A percentile compares a stretch with the other conserved stretches of the same genome.
Evolutionary conservation across 179 eudicot species (phyloP).

Genomic region (Silene vulgaris): DNA sequence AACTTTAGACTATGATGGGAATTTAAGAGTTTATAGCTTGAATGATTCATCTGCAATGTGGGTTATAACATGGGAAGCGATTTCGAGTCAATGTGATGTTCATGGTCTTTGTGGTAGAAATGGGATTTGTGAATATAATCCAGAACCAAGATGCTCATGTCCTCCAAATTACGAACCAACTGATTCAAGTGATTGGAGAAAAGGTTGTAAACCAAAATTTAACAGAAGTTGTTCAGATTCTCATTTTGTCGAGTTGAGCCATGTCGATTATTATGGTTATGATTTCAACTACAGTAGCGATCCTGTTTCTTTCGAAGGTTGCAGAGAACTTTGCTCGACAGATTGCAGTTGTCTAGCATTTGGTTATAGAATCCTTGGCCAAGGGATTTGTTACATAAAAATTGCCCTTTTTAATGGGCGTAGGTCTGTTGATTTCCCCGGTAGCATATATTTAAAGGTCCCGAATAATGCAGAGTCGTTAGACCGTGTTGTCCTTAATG

Average conservation of each 20-base stretch:
- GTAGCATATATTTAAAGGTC: slow-evolving; percentile 26
- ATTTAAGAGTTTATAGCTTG: too few species aligned
- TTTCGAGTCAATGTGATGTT: slow-evolving; percentile 34
- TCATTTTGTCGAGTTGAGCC: slow-evolving; percentile 36
- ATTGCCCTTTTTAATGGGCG: slow-evolving; percentile 36
- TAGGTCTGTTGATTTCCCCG: slow-evolving; percentile 2
- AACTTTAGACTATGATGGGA: slow-evolving; percentile 17
- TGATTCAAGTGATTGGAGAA: slow-evolving; percentile 39
- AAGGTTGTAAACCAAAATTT: slow-evolving; percentile 48
- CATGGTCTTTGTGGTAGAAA: slow-evolving; percentile 57
- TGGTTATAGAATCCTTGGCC: too few species aligned
- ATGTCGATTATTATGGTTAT: slow-evolving; percentile 47
- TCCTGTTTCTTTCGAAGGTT: too few species aligned
- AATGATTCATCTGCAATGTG: too few species aligned
- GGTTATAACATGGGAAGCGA: slow-evolving; percentile 38
- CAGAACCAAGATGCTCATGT: slow-evolving; percentile 41
- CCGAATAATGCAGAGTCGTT: slow-evolving; percentile 18
- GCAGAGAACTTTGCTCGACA: too few species aligned
- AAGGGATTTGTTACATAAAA: slow-evolving; percentile 18
- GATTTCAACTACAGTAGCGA: slow-evolving; percentile 27
- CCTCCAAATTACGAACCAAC: slow-evolving; percentile 33
- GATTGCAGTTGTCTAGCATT: too few species aligned
- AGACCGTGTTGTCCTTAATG: not conserved
- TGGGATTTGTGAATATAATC: slow-evolving; percentile 45
- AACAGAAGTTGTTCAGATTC: slow-evolving; percentile 23